These are phyloP conservation scores for Ogataea saltuana DNA, from an alignment of 805 yeast genomes.

Conservation along the genomic window DNA sequence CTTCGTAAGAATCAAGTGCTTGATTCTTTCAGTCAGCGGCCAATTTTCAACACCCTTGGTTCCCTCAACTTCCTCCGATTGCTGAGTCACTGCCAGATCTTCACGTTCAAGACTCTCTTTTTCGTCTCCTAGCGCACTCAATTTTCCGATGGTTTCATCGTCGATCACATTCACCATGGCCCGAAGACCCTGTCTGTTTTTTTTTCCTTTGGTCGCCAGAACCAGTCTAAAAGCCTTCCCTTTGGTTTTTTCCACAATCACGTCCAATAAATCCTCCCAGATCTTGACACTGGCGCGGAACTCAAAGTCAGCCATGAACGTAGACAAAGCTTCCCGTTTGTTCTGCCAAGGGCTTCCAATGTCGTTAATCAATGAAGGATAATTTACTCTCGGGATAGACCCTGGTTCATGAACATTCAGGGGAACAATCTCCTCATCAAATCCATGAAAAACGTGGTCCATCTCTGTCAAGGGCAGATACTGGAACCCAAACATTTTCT, in stretches of 20 bases:
- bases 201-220: constrained; percentile 13
- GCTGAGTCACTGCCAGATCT: constrained; percentile 20
- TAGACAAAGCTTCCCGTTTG: constrained; percentile 40
- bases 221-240: constrained; percentile 41
- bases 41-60: no score
- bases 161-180: constrained; percentile 23
- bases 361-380: no score
- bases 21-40: constrained; percentile 25
- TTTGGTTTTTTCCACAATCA: constrained; percentile 35
- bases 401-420: no score
- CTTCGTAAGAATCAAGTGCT: constrained; percentile 21
- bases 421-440: no score
- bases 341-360: constrained; percentile 34
- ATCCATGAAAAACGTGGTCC: constrained; percentile 61
- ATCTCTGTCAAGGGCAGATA: constrained; percentile 75
- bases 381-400: no score
- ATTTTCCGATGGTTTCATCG: constrained; percentile 8
- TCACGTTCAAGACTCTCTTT: constrained; percentile 19
- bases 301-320: constrained; percentile 64
- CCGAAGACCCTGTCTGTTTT: constrained; percentile 9
- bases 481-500: constrained; percentile 83
- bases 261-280: constrained; percentile 47
- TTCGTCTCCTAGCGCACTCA: constrained; percentile 25
- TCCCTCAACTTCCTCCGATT: constrained; percentile 7
- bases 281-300: constrained; percentile 60